These are phyloP conservation scores for Dissophora globulifera DNA, from an alignment of 192 early-diverging fungal genomes.

Conservation along the genomic window DNA sequence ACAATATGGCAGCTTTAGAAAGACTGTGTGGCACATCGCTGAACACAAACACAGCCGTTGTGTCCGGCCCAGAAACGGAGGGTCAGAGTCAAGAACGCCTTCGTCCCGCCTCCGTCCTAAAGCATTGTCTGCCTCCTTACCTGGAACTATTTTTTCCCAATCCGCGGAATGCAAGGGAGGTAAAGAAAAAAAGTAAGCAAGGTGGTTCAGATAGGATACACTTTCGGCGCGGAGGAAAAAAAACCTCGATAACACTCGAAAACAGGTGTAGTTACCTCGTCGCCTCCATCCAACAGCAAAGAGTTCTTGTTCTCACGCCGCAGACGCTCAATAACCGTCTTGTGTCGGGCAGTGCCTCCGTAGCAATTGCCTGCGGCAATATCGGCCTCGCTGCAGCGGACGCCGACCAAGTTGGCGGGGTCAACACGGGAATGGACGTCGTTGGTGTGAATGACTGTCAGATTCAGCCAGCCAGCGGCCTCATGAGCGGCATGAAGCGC, in stretches of 20 bases:
- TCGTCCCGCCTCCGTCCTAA: no score
- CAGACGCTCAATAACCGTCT: slow-evolving; percentile 64
- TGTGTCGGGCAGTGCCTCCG: slow-evolving; percentile 74
- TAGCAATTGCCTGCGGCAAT: slow-evolving; percentile 43
- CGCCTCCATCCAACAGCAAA: slow-evolving; percentile 80
- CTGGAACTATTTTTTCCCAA: slow-evolving; percentile 2
- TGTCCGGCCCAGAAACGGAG: not conserved
- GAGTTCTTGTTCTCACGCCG: slow-evolving; percentile 60
- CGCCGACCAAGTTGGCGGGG: slow-evolving; percentile 46
- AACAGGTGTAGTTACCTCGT: slow-evolving; percentile 64
- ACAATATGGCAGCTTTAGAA: not conserved
- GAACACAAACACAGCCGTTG: not conserved
- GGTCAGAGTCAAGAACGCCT: no score
- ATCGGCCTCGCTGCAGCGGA: slow-evolving; percentile 43
- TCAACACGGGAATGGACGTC: slow-evolving; percentile 54
- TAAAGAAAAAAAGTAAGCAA: no score
- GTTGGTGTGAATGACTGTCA: slow-evolving; percentile 59
- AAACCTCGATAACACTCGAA: no score
- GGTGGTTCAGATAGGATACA: no score
- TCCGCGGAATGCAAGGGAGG: no score
- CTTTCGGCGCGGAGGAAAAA: no score
- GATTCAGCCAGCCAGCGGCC: slow-evolving; percentile 39
- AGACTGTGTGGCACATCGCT: slow-evolving; percentile 9
- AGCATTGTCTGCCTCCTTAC: no score
- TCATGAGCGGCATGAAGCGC: slow-evolving; percentile 6